These are phyloP conservation scores for Bipolaris oryzae DNA, from an alignment of 2,329 filamentous ascomycete species.

Conservation along the genomic window DNA sequence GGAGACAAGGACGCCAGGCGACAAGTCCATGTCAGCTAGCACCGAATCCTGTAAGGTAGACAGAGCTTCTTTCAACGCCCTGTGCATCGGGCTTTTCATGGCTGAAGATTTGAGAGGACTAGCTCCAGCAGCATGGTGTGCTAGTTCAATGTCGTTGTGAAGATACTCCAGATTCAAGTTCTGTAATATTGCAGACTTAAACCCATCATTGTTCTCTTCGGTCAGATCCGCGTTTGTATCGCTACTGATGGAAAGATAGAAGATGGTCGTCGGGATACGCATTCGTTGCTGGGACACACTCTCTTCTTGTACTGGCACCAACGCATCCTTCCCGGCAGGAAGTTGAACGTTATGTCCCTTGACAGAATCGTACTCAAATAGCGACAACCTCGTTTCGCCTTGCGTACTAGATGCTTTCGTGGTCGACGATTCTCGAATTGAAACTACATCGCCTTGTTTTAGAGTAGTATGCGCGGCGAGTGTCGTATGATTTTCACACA, in stretches of 20 bases:
- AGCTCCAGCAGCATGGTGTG: slow-evolving; percentile 5
- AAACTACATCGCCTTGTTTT: neutral
- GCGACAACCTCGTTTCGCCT: neutral
- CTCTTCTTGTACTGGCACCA: neutral
- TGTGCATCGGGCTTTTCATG: slow-evolving; percentile 30
- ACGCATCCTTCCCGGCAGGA: neutral
- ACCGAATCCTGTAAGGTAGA: slow-evolving; percentile 14
- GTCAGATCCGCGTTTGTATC: neutral
- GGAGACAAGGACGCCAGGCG: slow-evolving; percentile 21
- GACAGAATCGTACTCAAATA: slow-evolving; percentile 2
- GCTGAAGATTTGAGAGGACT: neutral
- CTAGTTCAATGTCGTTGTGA: slow-evolving; percentile 19
- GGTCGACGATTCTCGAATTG: neutral
- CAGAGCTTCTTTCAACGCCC: slow-evolving; percentile 28
- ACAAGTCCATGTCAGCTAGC: slow-evolving; percentile 23
- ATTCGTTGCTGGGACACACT: slow-evolving; percentile 14
- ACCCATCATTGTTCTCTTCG: neutral
- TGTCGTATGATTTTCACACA: neutral
- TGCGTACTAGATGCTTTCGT: neutral
- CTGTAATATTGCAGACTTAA: slow-evolving; percentile 11
- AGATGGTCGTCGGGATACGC: slow-evolving; percentile 29
- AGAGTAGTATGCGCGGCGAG: neutral
- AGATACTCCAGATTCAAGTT: slow-evolving; percentile 19
- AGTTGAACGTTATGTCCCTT: slow-evolving; percentile 1
- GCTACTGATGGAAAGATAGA: neutral